Conservation (phyloP, 2,329 filamentous ascomycete genomes). For the Stachybotrys elegans region DNA sequence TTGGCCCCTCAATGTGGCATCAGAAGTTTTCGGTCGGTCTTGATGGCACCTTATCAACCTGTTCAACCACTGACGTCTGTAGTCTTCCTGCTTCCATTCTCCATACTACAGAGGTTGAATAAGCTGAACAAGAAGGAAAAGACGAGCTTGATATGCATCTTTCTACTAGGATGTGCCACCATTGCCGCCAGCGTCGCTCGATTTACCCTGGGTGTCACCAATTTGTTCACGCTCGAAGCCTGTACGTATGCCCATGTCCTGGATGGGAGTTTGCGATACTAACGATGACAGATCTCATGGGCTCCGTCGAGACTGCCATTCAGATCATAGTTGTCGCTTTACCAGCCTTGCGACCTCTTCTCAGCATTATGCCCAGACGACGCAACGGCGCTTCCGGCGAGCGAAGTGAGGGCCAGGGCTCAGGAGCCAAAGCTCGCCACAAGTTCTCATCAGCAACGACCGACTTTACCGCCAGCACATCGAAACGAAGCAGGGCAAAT, state of each 20-base stretch:
- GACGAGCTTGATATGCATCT: not conserved
- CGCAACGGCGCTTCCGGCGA: not conserved
- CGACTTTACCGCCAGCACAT: not conserved
- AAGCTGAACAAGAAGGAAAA: not conserved
- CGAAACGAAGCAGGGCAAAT: not conserved
- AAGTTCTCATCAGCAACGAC: not conserved
- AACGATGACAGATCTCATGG: not conserved
- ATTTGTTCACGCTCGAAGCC: not conserved
- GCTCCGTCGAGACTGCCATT: not conserved
- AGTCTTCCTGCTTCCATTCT: conserved; percentile 1
- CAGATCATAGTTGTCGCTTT: conserved; percentile 3
- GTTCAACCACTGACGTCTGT: too few relatives aligned
- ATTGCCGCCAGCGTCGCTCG: not conserved
- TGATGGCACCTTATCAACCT: not conserved
- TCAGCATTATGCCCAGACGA: not conserved
- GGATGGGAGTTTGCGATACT: not conserved
- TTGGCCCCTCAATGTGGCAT: conserved; percentile 1
- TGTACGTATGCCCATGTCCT: not conserved
- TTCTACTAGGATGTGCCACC: not conserved
- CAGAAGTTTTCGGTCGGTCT: conserved; percentile 1
- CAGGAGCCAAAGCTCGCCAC: not conserved
- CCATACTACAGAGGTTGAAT: not conserved
- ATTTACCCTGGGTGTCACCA: not conserved
- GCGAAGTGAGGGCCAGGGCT: not conserved
- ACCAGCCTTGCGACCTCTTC: conserved; percentile 1